Base-by-base conservation (phyloP, 306 rosid species). In the Fragaria nilgerrensis region DNA sequence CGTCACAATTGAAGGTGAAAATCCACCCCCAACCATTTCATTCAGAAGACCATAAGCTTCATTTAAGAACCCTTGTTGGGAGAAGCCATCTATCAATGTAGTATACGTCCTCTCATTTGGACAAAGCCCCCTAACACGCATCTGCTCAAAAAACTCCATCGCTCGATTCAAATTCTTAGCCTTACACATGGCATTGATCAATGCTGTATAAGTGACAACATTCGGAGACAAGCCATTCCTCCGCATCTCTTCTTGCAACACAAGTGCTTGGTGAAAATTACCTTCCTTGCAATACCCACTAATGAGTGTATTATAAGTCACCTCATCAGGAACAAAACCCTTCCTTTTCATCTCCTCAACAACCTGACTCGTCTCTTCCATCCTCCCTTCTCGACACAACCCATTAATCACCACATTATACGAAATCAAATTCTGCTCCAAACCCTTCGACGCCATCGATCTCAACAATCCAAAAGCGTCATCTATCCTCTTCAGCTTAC, bases 61-160 rank as follows among this genome's bases (percentile, higher is more conserved):
- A 58, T 76, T 74, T 80, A 92, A 49, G 19, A 87, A 77, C 32
- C 97, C 97, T 73, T 85, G 88, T 76, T 82, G 94, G 78, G 93
- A 89, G 75, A 92, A 92, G 23, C 97, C 98, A 79, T 89, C 95
- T 43, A 94, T 86, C 69, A 94, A 52, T 25, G 96, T 94, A 1
- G 95, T 92, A 61, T 80, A 94, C 0, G 96, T 94, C 79, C 90
- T 88, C 87, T 83, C 98, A 77, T 90, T 92, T 1, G 96, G 97
- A 47, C 56, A 6, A 73, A 95, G 87, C 41, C 97, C 96, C 76
- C 96, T 77, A 67, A 43, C 80, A 47, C 56, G 87, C 95, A 95
- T 95, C 81, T 87, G 95, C 78, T 86, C 70, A 2, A 90, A 81
- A 85, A 94, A 76, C 79, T 88, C 95, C 80, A 90, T 56, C 0